Percentiles rank a stretch among this genome's conserved stretches.
phyloP scores from a whole-genome alignment of 257 asterid genomes.

The Solanum commersonii region DNA sequence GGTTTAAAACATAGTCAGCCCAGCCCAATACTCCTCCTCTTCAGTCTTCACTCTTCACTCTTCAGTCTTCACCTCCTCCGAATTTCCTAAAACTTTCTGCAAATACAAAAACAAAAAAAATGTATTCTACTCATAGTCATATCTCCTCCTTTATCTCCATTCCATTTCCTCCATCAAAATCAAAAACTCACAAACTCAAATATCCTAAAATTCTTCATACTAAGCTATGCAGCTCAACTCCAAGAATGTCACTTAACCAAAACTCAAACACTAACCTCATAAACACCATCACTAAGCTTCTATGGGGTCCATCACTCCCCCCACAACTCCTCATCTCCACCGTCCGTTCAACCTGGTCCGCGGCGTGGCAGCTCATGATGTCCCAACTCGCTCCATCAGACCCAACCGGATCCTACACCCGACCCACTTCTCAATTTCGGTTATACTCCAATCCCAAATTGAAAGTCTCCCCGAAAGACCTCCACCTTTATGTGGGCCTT shows the following conservation, averaged over 20 bases:
- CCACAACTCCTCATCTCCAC: conserved; percentile 87
- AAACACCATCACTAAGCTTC: conserved; percentile 55
- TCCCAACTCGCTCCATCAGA: conserved; percentile 97
- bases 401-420: conserved; percentile 61
- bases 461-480: conserved; percentile 11
- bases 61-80: background rate
- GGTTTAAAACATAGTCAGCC: background rate
- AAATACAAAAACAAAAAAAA: background rate
- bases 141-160: background rate
- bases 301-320: conserved; percentile 88
- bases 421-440: conserved; percentile 85
- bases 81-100: background rate
- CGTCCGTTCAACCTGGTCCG: conserved; percentile 90
- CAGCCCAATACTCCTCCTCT: background rate
- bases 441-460: conserved; percentile 5
- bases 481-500: conserved; percentile 90
- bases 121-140: background rate
- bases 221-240: background rate
- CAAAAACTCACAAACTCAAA: background rate
- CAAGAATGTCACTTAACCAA: conserved; percentile 11
- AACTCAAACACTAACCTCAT: conserved; percentile 35
- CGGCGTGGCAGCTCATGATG: conserved; percentile 95
- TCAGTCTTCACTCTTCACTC: background rate
- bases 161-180: background rate
- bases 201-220: background rate